Base-by-base conservation (phyloP, 2,329 filamentous ascomycete species). In the Pseudogymnoascus sp. region DNA sequence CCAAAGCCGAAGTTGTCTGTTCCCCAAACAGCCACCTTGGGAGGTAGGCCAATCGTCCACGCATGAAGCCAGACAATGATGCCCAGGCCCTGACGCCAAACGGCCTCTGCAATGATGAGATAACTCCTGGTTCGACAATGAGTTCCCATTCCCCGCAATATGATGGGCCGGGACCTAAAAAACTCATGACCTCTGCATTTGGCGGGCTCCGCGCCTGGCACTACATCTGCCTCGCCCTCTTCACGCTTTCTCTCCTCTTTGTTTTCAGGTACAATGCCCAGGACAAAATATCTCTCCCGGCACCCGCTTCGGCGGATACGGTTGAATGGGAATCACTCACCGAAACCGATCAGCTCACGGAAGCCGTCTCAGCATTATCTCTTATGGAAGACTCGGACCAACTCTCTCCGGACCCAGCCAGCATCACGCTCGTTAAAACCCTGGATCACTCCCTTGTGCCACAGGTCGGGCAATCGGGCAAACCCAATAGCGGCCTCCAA, bases 191-290 rank as follows among this genome's bases (percentile, higher is more conserved):
- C 11, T 55, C 28, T 8, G 28, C 28, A 55, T 55, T 55, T 35
- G n/a, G 49, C 3, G n/a, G 49, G 0, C 49, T 55, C 5, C 49
- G 49, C 28, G 28, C 16, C 9, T n/a, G 49, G 16, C 49, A 55
- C 49, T 55, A 11, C 16, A 55, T 55, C 49, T 28, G 49, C 49
- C 49, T 55, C 49, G 14, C 28, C 5, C 8, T 55, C 28, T 55
- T 55, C 28, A 14, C 49, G n/a, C n/a, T 55, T 28, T 55, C 49
- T 33, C 49, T 55, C 28, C 49, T 55, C 28, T 55, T 55, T 55
- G 16, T 55, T 19, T 55, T 55, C 16, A 33, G 22, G 16, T 55
- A 55, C 28, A 55, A 55, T 55, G 49, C 28, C 28, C 49, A 16
- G 35, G 28, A 55, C 28, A 55, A 5, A 9, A 33, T 55, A 55